These are phyloP conservation scores for Ruellia speciosa DNA, from an alignment of 305 asterid genomes.

Conservation along the genomic window DNA sequence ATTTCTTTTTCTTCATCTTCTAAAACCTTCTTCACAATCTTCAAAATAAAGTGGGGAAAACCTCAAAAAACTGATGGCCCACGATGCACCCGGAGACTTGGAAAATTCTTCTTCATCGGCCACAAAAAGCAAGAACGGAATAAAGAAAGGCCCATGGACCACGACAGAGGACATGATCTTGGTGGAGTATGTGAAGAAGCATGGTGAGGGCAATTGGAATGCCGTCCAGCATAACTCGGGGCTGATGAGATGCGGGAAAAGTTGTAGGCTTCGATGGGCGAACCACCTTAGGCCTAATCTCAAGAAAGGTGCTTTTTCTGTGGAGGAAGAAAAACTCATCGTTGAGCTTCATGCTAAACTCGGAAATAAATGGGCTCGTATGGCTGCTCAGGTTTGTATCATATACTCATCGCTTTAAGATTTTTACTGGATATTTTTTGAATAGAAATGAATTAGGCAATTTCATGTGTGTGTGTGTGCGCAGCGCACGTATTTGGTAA, in stretches of 20 bases:
- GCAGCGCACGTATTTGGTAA: no score
- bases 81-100: constrained; percentile 31
- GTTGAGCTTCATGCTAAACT: constrained; percentile 62
- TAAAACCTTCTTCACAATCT: constrained; percentile 12
- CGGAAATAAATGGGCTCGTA: constrained; percentile 89
- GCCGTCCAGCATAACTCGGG: constrained; percentile 67
- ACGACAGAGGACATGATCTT: constrained; percentile 50
- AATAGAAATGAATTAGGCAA: no score
- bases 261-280: constrained; percentile 77
- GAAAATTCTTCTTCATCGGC: constrained; percentile 5
- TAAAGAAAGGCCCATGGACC: constrained; percentile 88
- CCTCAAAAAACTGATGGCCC: constrained; percentile 34
- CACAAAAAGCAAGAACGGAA: constrained; percentile 16
- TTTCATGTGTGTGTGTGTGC: no score
- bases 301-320: constrained; percentile 59
- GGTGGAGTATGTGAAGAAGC: constrained; percentile 50
- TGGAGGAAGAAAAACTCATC: constrained; percentile 51
- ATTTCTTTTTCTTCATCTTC: constrained; percentile 11
- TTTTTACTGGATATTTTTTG: not conserved
- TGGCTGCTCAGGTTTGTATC: constrained; percentile 64
- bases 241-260: constrained; percentile 68
- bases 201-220: constrained; percentile 81
- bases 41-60: not conserved
- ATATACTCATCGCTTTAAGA: not conserved
- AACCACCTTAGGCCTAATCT: constrained; percentile 75